Evolutionary conservation across 2,329 filamentous ascomycete species (phyloP).

Genomic region (Tolypocladium inflatum): DNA sequence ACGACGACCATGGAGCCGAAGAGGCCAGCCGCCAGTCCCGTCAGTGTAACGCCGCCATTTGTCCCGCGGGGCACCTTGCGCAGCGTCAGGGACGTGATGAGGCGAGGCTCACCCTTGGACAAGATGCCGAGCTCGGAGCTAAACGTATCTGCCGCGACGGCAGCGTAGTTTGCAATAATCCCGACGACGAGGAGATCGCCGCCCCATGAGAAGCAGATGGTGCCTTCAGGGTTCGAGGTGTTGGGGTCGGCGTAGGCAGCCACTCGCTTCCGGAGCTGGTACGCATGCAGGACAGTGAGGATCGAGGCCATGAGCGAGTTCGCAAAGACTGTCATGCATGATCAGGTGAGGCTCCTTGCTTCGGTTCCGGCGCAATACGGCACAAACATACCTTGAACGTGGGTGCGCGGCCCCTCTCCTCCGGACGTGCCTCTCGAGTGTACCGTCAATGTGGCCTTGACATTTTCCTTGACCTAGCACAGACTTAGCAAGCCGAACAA

Average conservation of each 20-base stretch:
- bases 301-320: constrained; percentile 76
- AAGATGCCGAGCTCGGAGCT: constrained; percentile 93
- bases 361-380: background rate
- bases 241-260: constrained; percentile 25
- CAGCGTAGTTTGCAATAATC: constrained; percentile 77
- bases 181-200: constrained; percentile 56
- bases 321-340: constrained; percentile 53
- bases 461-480: constrained; percentile 70
- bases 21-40: constrained; percentile 65
- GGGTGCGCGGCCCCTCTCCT: constrained; percentile 73
- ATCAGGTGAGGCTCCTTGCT: background rate
- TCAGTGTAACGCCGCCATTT: constrained; percentile 79
- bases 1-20: constrained; percentile 66
- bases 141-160: constrained; percentile 87
- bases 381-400: constrained; percentile 56
- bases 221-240: constrained; percentile 23
- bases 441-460: constrained; percentile 75
- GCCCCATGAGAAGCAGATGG: constrained; percentile 48
- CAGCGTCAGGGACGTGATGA: constrained; percentile 73
- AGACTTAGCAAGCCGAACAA: constrained; percentile 5
- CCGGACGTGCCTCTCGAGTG: constrained; percentile 63
- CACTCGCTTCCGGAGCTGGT: constrained; percentile 43
- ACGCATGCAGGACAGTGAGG: constrained; percentile 47
- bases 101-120: constrained; percentile 61
- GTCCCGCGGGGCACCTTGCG: constrained; percentile 80